phyloP scores from a whole-genome alignment of 768 basidiomycete species.

The Cystobasidium onofrii region DNA sequence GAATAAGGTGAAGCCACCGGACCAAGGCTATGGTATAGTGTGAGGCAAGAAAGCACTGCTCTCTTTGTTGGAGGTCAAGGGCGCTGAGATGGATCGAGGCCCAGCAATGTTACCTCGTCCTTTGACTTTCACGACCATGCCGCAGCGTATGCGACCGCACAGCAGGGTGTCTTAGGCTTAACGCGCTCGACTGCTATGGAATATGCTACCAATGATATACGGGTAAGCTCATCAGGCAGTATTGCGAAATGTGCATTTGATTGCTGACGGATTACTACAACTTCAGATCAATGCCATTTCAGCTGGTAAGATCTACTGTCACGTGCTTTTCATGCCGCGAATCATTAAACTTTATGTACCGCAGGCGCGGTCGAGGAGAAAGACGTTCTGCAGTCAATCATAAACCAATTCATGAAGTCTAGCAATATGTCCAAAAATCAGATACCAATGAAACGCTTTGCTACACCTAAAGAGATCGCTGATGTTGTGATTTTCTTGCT shows the following conservation, averaged over 20 bases:
- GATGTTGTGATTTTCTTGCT: slow-evolving; percentile 20
- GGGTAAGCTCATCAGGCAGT: too few species aligned
- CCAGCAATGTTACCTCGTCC: not conserved
- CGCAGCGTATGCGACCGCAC: not conserved
- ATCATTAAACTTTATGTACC: too few species aligned
- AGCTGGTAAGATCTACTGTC: not conserved
- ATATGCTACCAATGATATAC: slow-evolving; percentile 15
- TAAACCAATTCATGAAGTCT: slow-evolving; percentile 26
- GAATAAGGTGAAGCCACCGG: not conserved
- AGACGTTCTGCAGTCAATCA: not conserved
- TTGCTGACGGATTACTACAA: not conserved
- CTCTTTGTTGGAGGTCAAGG: not conserved
- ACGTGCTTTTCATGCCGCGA: too few species aligned
- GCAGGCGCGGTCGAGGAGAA: slow-evolving; percentile 8
- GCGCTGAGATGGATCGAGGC: not conserved
- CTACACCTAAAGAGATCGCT: slow-evolving; percentile 8
- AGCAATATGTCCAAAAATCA: not conserved
- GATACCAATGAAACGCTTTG: slow-evolving; percentile 22
- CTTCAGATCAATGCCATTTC: slow-evolving; percentile 9
- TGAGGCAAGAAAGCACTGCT: not conserved
- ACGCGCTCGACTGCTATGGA: slow-evolving; percentile 14
- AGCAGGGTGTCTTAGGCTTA: slow-evolving; percentile 9
- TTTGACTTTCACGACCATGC: slow-evolving; percentile 16
- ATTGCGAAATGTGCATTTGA: too few species aligned
- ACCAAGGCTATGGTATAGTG: slow-evolving; percentile 22